Base-by-base conservation (phyloP, 1,284 basidiomycete genomes). In the Malassezia equina region DNA sequence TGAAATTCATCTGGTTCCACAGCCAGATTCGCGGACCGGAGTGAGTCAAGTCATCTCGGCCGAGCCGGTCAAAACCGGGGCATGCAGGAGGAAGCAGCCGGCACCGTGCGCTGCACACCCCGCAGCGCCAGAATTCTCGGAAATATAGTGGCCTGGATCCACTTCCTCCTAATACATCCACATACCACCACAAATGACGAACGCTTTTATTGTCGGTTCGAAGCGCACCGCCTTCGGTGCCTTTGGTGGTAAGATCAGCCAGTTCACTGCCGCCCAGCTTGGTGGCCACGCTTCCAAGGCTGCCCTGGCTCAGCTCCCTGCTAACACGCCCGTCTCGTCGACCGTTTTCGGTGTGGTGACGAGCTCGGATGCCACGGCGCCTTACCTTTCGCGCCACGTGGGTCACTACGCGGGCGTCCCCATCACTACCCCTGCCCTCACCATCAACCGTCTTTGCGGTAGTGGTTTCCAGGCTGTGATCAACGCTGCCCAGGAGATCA, bases 391-490 rank as follows among this genome's bases (percentile, higher is more conserved):
- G 49, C 84, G 93, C 61, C 93, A 98, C 77, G 91, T 94, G 58
- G 90, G 86, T 12, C 84, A 96, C 64, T 81, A 79, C 58, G 82
- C 90, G 27, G 93, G 93, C 61, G 79, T 81, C 5, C 76, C 76
- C 0, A 75, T 78, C 17, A 77, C 76, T 15, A 75, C 78, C 1
- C 80, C 80, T n/a, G 80, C 80, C 5, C 66, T 80, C 24, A 80
- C 79, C 0, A 65, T 80, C 42, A 81, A 81, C 74, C 71, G 96
- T 77, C 88, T 98, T 71, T 98, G 93, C 76, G 93, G 93, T 4
- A 90, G 86, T 59, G 94, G 93, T 52, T 81, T 98, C 80, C 95
- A 98, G 78, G 81, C 89, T 36, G 83, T 95, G 78, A 93, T 90
- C 77, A 82, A 94, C 62, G 94, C 89, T 51, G 81, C 88, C 33